A percentile compares a stretch with the other conserved stretches of the same genome.
These are phyloP conservation scores for Mortierella sp. DNA, from an alignment of 371 early-diverging fungal species.

Conservation along the genomic window DNA sequence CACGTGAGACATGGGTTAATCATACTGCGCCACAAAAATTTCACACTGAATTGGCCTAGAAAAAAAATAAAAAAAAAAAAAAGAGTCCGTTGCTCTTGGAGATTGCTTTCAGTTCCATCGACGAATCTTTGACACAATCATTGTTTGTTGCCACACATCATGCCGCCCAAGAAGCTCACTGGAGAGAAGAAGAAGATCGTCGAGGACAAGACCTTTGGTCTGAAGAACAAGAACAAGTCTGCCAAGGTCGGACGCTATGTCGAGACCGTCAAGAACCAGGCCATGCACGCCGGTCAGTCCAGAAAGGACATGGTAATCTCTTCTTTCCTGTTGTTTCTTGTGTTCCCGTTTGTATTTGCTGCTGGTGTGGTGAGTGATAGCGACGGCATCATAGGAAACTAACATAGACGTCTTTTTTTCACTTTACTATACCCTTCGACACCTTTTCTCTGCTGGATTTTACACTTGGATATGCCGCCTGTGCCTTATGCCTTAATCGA, in stretches of 20 bases:
- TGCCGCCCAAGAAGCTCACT: slow-evolving; percentile 86
- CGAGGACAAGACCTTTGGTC: slow-evolving; percentile 98
- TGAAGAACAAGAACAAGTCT: slow-evolving; percentile 97
- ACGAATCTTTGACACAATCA: not conserved
- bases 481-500: not conserved
- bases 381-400: too few relatives aligned
- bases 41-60: too few relatives aligned
- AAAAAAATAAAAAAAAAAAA: not conserved
- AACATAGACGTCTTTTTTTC: too few relatives aligned
- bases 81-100: slow-evolving; percentile 3
- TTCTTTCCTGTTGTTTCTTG: not conserved
- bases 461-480: not conserved
- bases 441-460: too few relatives aligned
- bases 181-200: slow-evolving; percentile 87
- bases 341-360: too few relatives aligned
- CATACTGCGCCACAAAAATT: slow-evolving; percentile 4
- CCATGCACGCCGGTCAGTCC: slow-evolving; percentile 68
- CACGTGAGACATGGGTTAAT: not conserved
- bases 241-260: slow-evolving; percentile 91
- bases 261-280: slow-evolving; percentile 91
- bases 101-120: too few relatives aligned
- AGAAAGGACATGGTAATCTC: slow-evolving; percentile 66
- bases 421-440: not conserved
- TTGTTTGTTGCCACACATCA: slow-evolving; percentile 42
- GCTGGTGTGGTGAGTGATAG: too few relatives aligned